Evolutionary conservation across 2,329 filamentous ascomycete genomes (phyloP).

Genomic region (Aspergillus pseudoviridinutans): DNA sequence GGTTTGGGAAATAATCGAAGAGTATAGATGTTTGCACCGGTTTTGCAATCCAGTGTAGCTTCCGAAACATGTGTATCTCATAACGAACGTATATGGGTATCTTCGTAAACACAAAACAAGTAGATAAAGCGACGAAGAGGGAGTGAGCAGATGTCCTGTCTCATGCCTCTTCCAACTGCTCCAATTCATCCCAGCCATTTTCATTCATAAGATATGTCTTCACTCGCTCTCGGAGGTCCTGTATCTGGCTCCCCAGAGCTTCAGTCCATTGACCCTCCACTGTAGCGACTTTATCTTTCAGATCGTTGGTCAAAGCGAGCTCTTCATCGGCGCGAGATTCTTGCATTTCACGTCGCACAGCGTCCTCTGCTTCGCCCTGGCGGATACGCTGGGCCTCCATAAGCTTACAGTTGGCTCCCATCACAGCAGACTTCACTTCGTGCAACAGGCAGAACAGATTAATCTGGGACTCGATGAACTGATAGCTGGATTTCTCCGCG

Average conservation of each 20-base stretch:
- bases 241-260: constrained; percentile 74
- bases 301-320: constrained; percentile 68
- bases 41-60: not conserved
- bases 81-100: constrained; percentile 19
- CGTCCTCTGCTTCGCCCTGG: constrained; percentile 40
- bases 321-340: constrained; percentile 65
- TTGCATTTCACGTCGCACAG: constrained; percentile 47
- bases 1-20: too few relatives aligned
- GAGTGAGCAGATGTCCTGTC: constrained; percentile 11
- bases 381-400: constrained; percentile 62
- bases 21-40: too few relatives aligned
- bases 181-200: constrained; percentile 83
- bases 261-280: constrained; percentile 90
- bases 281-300: constrained; percentile 88
- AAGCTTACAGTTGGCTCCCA: constrained; percentile 63
- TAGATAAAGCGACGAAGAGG: constrained; percentile 6
- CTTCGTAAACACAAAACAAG: constrained; percentile 14
- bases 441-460: constrained; percentile 87
- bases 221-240: constrained; percentile 68
- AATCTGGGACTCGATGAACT: constrained; percentile 93
- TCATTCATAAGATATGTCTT: constrained; percentile 68
- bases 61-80: not conserved
- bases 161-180: constrained; percentile 46
- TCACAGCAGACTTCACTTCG: constrained; percentile 78
- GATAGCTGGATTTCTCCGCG: constrained; percentile 87